phyloP scores from a whole-genome alignment of 2,329 filamentous ascomycete genomes.

The Thielaviopsis euricoi region DNA sequence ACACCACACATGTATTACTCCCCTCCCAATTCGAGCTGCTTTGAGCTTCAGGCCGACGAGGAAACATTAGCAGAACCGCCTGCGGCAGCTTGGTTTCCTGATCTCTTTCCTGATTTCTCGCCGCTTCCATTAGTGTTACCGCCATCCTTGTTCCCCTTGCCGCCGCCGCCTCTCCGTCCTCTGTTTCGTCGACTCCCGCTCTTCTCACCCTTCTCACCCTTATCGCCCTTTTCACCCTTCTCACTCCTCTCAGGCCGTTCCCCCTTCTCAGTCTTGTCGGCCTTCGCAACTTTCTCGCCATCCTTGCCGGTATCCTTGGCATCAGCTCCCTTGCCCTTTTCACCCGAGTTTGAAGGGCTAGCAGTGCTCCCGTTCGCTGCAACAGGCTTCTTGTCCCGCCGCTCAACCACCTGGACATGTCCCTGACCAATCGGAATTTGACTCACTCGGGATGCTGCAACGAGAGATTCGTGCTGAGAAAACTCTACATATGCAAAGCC shows the following conservation, averaged over 20 bases:
- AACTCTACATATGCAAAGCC: conserved; percentile 92
- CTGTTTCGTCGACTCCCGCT: conserved; percentile 15
- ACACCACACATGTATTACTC: neutral
- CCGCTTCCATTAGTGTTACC: neutral
- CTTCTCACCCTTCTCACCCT: conserved; percentile 15
- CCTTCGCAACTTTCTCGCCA: neutral
- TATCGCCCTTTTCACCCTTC: conserved; percentile 11
- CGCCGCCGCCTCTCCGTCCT: conserved; percentile 14
- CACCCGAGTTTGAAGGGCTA: neutral
- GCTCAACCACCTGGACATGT: conserved; percentile 72
- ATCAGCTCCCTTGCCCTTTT: conserved; percentile 14
- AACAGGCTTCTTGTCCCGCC: conserved; percentile 42
- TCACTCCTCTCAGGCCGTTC: neutral
- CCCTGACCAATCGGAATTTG: conserved; percentile 71
- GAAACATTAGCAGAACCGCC: neutral
- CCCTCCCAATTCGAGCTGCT: neutral
- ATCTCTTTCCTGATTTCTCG: neutral
- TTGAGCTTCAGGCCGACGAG: neutral
- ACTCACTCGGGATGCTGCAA: conserved; percentile 66
- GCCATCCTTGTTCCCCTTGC: conserved; percentile 6
- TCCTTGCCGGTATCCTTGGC: conserved; percentile 1
- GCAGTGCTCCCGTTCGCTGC: conserved; percentile 8
- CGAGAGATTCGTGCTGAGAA: conserved; percentile 51
- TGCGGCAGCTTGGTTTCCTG: neutral
- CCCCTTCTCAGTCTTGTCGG: neutral